Conservation (phyloP, 2,329 filamentous ascomycete species). For the Penicillium sp. region DNA sequence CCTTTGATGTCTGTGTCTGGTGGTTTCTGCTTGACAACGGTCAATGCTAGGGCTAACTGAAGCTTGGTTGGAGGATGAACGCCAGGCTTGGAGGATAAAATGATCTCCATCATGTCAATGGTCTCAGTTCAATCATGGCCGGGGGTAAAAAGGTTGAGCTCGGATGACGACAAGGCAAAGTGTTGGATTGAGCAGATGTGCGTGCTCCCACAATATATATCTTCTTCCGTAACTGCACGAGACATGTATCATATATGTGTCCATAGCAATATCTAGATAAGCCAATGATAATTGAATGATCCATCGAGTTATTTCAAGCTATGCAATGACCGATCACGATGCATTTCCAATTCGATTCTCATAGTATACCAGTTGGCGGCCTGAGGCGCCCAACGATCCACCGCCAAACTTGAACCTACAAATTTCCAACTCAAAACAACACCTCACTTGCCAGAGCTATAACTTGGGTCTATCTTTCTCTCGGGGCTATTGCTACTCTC, state of each 20-base stretch:
- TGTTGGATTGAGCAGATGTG: too few relatives aligned
- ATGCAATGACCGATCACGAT: not conserved
- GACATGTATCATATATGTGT: too few relatives aligned
- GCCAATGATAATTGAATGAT: accelerated
- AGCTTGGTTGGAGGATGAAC: slow-evolving; percentile 39
- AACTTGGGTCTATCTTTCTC: not conserved
- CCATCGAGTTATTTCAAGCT: not conserved
- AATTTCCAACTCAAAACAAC: slow-evolving; percentile 7
- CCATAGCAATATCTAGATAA: not conserved
- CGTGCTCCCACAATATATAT: not conserved
- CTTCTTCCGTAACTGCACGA: not conserved
- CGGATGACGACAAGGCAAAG: not conserved
- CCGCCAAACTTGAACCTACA: slow-evolving; percentile 4
- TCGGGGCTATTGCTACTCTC: not conserved
- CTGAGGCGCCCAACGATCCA: slow-evolving; percentile 3
- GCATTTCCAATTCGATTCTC: not conserved
- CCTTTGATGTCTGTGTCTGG: slow-evolving; percentile 37
- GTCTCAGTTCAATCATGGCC: not conserved
- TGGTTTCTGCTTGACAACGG: slow-evolving; percentile 45
- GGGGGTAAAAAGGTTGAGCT: not conserved
- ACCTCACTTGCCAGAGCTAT: not conserved
- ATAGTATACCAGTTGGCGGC: slow-evolving; percentile 2
- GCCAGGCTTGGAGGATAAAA: accelerated
- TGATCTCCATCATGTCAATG: not conserved
- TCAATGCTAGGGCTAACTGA: slow-evolving; percentile 43